Evolutionary conservation across 495 filamentous ascomycete genomes (phyloP), one percentile per base, ranked within the genome.

Genomic region (Xylaria cubensis): DNA sequence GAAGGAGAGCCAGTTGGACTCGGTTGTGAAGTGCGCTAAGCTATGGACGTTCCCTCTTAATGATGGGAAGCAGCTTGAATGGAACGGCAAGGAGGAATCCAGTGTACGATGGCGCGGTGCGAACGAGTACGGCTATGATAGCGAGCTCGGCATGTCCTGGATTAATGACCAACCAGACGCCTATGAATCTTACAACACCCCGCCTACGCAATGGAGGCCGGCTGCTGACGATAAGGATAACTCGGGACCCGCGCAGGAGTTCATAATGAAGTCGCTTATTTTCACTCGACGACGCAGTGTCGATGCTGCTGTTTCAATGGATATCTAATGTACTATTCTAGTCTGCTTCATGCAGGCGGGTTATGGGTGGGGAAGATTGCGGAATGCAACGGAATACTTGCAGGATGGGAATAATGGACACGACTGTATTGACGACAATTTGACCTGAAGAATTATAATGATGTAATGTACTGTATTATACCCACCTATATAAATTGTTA

Each of bases 11-110:
- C 77, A 79, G 55, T 74, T 79, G 19, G 76, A 79, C 26, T 29
- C 70, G n/a, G 77, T 79, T 12, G 39, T 71, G 0, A 10, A 76
- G 44, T 79, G 77, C 55, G 77, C 77, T 6, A 79, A 78, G 63
- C 32, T 79, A 21, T 79, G 76, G 76, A 78, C 48, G 24, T 78
- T 79, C 44, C 74, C 77, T 13, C 61, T 78, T 2, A 50, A 62
- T 12, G 69, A 75, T 29, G 72, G 69, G 19, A 75, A 56, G 39
- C 59, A 72, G 44, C 71, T 79, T 12, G 71, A 42, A 39, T 79
- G 77, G 77, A 19, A 74, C 17, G 73, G 74, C 4, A 71, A 61
- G 39, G 71, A 70, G 36, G 69, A 75, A 24, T 36, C 44, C 5
- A 44, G 44, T 29, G 15, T 62, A 55, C 70, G 67, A 48, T 79